Percentiles rank a stretch among this genome's conserved stretches.
Conservation (phyloP, 192 early-diverging fungal genomes). For the Podila verticillata region DNA sequence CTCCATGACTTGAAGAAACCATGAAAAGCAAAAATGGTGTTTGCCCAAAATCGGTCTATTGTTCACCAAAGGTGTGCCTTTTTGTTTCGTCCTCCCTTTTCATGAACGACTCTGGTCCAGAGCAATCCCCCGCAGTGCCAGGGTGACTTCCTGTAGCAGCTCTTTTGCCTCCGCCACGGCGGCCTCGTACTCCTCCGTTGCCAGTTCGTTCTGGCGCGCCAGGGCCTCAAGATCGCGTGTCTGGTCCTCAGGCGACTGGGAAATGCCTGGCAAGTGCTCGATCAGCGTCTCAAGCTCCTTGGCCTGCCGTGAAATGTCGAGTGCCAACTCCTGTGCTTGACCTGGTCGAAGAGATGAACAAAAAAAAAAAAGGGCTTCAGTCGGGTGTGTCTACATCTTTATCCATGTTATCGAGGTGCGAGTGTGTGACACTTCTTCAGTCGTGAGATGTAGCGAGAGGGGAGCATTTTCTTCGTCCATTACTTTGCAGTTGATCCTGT, state of each 20-base stretch:
- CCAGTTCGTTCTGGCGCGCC: constrained; percentile 53
- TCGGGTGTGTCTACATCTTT: neutral
- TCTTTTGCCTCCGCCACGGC: constrained; percentile 53
- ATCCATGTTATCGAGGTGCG: neutral
- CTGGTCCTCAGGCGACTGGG: constrained; percentile 58
- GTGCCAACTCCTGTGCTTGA: constrained; percentile 57
- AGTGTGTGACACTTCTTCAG: no score
- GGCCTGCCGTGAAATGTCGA: constrained; percentile 61
- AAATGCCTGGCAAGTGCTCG: constrained; percentile 57
- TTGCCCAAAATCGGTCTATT: no score
- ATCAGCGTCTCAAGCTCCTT: constrained; percentile 62
- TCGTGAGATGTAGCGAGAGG: no score
- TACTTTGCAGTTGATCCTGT: constrained; percentile 57
- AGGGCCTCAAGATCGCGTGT: constrained; percentile 47
- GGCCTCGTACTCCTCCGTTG: constrained; percentile 53
- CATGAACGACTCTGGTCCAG: constrained; percentile 48
- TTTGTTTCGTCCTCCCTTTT: neutral
- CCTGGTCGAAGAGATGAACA: constrained; percentile 15
- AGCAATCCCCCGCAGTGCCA: constrained; percentile 54
- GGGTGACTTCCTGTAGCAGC: constrained; percentile 54
- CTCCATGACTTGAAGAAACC: no score
- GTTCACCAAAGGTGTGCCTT: no score
- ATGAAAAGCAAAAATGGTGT: no score
- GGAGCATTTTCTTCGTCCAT: neutral
- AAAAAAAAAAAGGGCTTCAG: neutral